Conservation (phyloP, 2,329 filamentous ascomycete species). For the Lojkania enalia region DNA sequence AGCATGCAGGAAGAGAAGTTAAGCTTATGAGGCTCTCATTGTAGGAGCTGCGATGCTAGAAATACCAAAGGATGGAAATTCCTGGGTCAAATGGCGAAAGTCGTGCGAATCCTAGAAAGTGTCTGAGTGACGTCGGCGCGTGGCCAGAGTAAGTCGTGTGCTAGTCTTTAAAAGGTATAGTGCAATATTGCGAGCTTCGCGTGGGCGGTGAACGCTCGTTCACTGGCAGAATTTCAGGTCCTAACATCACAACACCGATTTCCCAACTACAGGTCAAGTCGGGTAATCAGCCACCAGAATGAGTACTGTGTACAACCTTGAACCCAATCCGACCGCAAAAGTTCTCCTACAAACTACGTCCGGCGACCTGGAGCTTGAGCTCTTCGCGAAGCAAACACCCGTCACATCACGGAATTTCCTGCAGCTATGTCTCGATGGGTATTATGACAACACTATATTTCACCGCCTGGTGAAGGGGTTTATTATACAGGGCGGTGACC, state of each 20-base stretch:
- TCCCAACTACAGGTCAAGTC: neutral
- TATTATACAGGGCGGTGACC: slow-evolving; percentile 92
- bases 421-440: slow-evolving; percentile 90
- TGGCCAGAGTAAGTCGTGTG: neutral
- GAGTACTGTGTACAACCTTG: slow-evolving; percentile 91
- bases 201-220: slow-evolving; percentile 20
- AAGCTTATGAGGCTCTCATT: no score
- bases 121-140: slow-evolving; percentile 21
- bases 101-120: no score
- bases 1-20: no score
- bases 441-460: slow-evolving; percentile 92
- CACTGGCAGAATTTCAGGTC: slow-evolving; percentile 24
- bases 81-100: no score
- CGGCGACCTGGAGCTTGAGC: slow-evolving; percentile 86
- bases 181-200: slow-evolving; percentile 1
- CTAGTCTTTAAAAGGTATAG: slow-evolving; percentile 13
- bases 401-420: slow-evolving; percentile 93
- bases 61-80: no score
- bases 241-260: neutral
- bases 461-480: slow-evolving; percentile 91
- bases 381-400: slow-evolving; percentile 93
- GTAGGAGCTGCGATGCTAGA: no score
- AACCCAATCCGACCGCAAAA: slow-evolving; percentile 91
- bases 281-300: slow-evolving; percentile 52
- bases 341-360: slow-evolving; percentile 87